Conservation (phyloP, 2,329 filamentous ascomycete genomes). For the Cytospora mali region DNA sequence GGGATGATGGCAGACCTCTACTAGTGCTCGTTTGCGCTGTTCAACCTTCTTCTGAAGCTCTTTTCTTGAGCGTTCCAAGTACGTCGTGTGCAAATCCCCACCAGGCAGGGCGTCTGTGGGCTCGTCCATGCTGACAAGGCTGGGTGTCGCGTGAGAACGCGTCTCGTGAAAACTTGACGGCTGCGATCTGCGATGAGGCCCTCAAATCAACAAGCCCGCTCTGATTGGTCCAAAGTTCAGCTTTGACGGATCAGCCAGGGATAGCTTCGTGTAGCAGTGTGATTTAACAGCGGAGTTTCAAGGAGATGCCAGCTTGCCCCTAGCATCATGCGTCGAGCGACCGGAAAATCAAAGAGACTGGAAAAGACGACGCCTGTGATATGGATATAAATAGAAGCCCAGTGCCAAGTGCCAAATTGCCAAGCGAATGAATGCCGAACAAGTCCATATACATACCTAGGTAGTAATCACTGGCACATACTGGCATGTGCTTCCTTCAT, state of each 20-base stretch:
- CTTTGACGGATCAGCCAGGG: conserved; percentile 18
- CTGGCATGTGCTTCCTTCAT: not conserved
- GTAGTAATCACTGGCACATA: not conserved
- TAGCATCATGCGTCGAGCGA: conserved; percentile 20
- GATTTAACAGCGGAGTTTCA: conserved; percentile 21
- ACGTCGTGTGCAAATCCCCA: conserved; percentile 50
- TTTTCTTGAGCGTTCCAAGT: conserved; percentile 67
- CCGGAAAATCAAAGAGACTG: conserved; percentile 7
- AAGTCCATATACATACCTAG: not conserved
- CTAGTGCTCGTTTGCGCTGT: conserved; percentile 55
- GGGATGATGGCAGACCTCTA: conserved; percentile 42
- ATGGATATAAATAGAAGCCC: too few relatives aligned
- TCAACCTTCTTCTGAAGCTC: conserved; percentile 64
- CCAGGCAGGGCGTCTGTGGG: conserved; percentile 35
- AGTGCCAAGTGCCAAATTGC: too few relatives aligned
- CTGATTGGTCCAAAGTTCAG: conserved; percentile 12
- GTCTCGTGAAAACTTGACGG: conserved; percentile 9
- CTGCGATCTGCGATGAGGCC: not conserved
- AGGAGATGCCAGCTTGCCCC: conserved; percentile 21
- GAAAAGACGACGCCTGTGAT: conserved; percentile 13
- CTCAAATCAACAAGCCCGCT: not conserved
- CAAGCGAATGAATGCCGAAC: too few relatives aligned
- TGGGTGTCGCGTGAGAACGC: conserved; percentile 36
- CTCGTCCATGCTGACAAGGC: conserved; percentile 34
- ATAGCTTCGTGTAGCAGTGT: conserved; percentile 18